A percentile compares a stretch with the other conserved stretches of the same genome.
Conservation (phyloP, 345 rosid genomes). For the Hypericum androsaemum region DNA sequence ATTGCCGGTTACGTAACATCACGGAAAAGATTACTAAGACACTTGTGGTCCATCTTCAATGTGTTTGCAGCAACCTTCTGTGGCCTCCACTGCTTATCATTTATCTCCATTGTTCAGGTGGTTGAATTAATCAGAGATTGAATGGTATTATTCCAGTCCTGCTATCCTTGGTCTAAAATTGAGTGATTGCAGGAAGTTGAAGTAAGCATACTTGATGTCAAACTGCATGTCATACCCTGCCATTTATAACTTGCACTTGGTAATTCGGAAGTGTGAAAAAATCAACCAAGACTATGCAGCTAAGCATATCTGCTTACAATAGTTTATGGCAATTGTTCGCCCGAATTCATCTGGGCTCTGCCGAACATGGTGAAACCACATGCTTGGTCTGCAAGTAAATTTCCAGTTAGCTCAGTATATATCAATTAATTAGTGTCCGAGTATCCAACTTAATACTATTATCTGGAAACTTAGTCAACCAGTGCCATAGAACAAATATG, state of each 20-base stretch:
- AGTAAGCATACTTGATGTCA: constrained; percentile 78
- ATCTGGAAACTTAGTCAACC: too few relatives aligned
- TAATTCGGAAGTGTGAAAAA: constrained; percentile 2
- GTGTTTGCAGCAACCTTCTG: too few relatives aligned
- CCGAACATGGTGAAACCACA: constrained; percentile 97
- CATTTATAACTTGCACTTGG: constrained; percentile 2
- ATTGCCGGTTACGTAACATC: too few relatives aligned
- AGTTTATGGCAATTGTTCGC: constrained; percentile 68
- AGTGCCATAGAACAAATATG: too few relatives aligned
- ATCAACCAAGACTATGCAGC: background rate
- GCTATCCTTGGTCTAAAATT: constrained; percentile 18
- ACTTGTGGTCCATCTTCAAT: too few relatives aligned
- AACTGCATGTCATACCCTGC: constrained; percentile 96
- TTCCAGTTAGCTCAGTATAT: too few relatives aligned
- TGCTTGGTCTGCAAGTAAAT: constrained; percentile 61
- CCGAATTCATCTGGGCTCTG: constrained; percentile 65
- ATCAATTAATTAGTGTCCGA: too few relatives aligned
- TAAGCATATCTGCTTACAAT: constrained; percentile 40
- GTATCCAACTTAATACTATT: too few relatives aligned
- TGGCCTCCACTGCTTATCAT: too few relatives aligned
- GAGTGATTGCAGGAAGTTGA: constrained; percentile 68
- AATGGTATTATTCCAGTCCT: constrained; percentile 17
- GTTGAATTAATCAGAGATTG: constrained; percentile 1
- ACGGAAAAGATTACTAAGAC: too few relatives aligned
- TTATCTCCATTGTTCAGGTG: too few relatives aligned